A percentile compares a stretch with the other conserved stretches of the same genome.
Evolutionary conservation across 345 rosid genomes (phyloP).

Genomic region (Corchorus olitorius): DNA sequence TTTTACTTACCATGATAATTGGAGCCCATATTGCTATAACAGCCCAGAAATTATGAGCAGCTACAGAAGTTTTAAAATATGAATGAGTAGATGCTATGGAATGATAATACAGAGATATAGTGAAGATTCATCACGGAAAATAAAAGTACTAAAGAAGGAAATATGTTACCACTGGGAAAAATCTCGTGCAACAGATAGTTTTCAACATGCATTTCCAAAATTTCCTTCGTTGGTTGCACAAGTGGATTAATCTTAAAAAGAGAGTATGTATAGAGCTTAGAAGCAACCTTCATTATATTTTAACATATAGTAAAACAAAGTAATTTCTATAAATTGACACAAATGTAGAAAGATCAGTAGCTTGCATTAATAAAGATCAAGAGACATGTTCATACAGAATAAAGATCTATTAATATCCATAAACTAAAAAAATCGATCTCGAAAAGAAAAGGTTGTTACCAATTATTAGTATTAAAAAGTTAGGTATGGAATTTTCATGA

Average conservation of each 20-base stretch:
- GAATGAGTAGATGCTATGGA: slow-evolving; percentile 23
- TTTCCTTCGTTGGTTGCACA: slow-evolving; percentile 71
- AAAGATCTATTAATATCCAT: not conserved
- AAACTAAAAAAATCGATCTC: not conserved
- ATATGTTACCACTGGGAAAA: slow-evolving; percentile 72
- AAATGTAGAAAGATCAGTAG: slow-evolving; percentile 15
- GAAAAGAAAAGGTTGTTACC: not conserved
- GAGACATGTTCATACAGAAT: not conserved
- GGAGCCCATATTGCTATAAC: slow-evolving; percentile 97
- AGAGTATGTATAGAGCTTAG: slow-evolving; percentile 6
- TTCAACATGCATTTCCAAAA: slow-evolving; percentile 58
- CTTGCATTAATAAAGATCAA: not conserved
- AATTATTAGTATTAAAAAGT: not conserved
- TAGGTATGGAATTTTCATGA: not conserved
- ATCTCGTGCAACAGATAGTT: slow-evolving; percentile 82
- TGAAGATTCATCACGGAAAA: not conserved
- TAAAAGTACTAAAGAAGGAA: not conserved
- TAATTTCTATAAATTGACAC: not conserved
- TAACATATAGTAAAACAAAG: not conserved
- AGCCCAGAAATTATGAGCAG: slow-evolving; percentile 73
- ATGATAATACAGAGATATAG: not conserved
- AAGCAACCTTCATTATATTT: slow-evolving; percentile 1
- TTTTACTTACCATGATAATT: slow-evolving; percentile 67
- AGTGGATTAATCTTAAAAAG: slow-evolving; percentile 45
- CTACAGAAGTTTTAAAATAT: slow-evolving; percentile 46